phyloP scores from a whole-genome alignment of 2,329 filamentous ascomycete genomes.

The Hypomyces rosellus region DNA sequence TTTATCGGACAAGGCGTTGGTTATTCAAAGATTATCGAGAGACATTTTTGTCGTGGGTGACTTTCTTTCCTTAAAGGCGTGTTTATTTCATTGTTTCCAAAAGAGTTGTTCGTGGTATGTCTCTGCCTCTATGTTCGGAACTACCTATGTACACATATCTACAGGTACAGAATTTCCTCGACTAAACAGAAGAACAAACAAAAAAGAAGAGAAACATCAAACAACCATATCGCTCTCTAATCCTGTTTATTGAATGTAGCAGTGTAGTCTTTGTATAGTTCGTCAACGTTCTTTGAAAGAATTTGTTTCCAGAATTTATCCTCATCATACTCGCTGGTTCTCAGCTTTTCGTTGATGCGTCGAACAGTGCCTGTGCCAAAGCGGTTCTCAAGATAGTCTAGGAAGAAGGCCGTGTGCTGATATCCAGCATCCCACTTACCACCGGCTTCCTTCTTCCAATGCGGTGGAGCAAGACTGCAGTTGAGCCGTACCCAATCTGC shows the following conservation, averaged over 20 bases:
- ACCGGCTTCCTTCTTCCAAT: constrained; percentile 62
- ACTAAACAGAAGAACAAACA: too few species aligned
- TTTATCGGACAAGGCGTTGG: constrained; percentile 11
- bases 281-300: constrained; percentile 57
- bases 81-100: background rate
- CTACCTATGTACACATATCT: background rate
- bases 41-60: background rate
- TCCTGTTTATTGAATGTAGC: constrained; percentile 18
- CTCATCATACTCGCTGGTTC: constrained; percentile 57
- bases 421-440: constrained; percentile 84
- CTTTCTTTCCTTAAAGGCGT: background rate
- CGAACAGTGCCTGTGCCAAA: constrained; percentile 55
- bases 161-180: background rate
- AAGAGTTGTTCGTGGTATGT: background rate
- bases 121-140: background rate
- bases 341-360: constrained; percentile 61
- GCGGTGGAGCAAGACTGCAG: constrained; percentile 66
- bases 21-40: background rate
- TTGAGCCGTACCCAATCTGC: constrained; percentile 87
- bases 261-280: constrained; percentile 71
- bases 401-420: constrained; percentile 83
- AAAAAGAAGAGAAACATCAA: too few species aligned
- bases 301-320: constrained; percentile 61
- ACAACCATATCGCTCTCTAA: background rate
- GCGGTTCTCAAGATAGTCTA: constrained; percentile 72